phyloP scores from a whole-genome alignment of 2,329 filamentous ascomycete species.

The Diplodia intermedia region DNA sequence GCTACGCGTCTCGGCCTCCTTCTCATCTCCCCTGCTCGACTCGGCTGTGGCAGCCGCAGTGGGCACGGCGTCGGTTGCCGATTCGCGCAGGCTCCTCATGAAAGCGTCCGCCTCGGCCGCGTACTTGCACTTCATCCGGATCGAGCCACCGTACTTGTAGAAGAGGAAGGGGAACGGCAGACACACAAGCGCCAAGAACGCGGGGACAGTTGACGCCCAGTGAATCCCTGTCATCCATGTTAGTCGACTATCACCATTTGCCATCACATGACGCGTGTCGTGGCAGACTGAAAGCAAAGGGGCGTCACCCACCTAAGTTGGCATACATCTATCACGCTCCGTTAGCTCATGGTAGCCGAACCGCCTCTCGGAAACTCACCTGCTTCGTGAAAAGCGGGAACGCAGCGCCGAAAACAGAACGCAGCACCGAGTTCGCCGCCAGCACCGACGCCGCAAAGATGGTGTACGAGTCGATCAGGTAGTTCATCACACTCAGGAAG shows the following conservation, averaged over 20 bases:
- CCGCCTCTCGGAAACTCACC: background rate
- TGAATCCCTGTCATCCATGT: constrained; percentile 57
- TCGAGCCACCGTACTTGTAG: constrained; percentile 70
- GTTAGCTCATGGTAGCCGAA: background rate
- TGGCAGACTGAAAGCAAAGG: no score
- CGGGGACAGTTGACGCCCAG: constrained; percentile 77
- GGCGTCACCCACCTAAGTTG: constrained; percentile 37
- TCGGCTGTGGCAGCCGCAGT: background rate
- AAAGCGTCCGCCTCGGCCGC: constrained; percentile 70
- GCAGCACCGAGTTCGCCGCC: constrained; percentile 79
- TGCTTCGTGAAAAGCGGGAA: constrained; percentile 81
- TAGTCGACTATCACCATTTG: constrained; percentile 49
- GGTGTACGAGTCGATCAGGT: constrained; percentile 61
- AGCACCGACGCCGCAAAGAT: constrained; percentile 79
- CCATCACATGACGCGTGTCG: background rate
- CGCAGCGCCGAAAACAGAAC: constrained; percentile 76
- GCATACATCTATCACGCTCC: constrained; percentile 53
- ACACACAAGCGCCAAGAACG: constrained; percentile 74
- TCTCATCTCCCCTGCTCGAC: constrained; percentile 41
- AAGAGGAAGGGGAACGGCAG: constrained; percentile 79
- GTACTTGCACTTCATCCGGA: constrained; percentile 73
- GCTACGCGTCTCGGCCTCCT: constrained; percentile 33
- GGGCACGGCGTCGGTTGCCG: constrained; percentile 35
- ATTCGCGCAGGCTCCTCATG: constrained; percentile 56
- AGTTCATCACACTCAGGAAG: constrained; percentile 62